phyloP scores from a whole-genome alignment of 2,329 filamentous ascomycete genomes.

The Mycosphaerella sp. region DNA sequence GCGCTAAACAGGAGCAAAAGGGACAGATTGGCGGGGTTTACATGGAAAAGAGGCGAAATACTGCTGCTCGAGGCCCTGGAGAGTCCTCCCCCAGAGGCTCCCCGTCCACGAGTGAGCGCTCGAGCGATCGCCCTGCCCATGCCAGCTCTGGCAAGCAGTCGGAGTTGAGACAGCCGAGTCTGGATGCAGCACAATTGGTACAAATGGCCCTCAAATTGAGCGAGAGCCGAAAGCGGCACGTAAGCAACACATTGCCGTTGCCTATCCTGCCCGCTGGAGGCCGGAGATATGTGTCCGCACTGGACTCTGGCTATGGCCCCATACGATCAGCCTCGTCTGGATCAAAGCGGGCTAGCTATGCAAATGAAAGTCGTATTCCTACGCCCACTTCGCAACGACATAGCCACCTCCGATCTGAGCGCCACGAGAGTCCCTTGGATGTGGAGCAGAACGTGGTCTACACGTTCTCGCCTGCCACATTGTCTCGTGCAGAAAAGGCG shows the following conservation, averaged over 20 bases:
- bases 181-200: conserved; percentile 83
- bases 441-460: conserved; percentile 47
- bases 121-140: conserved; percentile 10
- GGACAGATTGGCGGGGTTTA: conserved; percentile 18
- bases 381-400: conserved; percentile 12
- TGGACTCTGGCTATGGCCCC: conserved; percentile 27
- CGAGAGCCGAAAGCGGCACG: conserved; percentile 64
- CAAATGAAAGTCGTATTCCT: conserved; percentile 8
- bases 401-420: conserved; percentile 7
- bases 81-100: conserved; percentile 28
- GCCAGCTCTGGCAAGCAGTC: conserved; percentile 5
- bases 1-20: conserved; percentile 15
- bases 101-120: conserved; percentile 26
- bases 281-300: conserved; percentile 42
- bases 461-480: conserved; percentile 70
- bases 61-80: conserved; percentile 17
- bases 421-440: conserved; percentile 2
- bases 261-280: conserved; percentile 45
- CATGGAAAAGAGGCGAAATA: conserved; percentile 17
- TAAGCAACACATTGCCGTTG: conserved; percentile 52
- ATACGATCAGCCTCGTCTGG: conserved; percentile 50
- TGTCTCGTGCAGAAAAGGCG: conserved; percentile 76
- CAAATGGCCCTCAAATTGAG: conserved; percentile 85
- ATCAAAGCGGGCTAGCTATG: conserved; percentile 9
- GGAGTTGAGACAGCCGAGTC: conserved; percentile 43